Conservation (phyloP, 148 eudicot genomes). For the Chenopodium quinoa region DNA sequence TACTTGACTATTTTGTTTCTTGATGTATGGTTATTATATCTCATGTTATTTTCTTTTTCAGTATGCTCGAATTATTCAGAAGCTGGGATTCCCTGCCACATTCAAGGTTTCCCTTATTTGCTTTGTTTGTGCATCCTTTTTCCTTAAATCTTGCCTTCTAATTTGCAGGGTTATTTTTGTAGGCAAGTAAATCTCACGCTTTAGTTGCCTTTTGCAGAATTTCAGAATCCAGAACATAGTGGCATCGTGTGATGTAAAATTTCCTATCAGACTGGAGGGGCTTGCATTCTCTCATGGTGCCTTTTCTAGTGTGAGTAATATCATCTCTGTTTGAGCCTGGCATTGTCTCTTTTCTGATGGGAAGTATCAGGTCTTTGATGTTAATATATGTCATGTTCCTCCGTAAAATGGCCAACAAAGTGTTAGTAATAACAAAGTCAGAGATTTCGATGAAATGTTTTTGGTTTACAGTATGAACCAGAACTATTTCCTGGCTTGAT, state of each 20-base stretch:
- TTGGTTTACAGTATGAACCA: conserved; percentile 64
- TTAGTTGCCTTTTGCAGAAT: conserved; percentile 38
- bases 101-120: conserved; percentile 53
- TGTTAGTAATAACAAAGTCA: background rate
- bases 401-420: background rate
- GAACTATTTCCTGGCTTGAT: conserved; percentile 83
- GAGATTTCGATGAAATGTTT: background rate
- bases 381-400: conserved; percentile 4
- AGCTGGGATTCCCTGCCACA: conserved; percentile 72
- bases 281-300: conserved; percentile 61
- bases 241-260: conserved; percentile 72
- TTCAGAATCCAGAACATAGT: conserved; percentile 82
- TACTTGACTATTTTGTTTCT: too few species aligned
- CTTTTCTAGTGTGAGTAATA: conserved; percentile 62
- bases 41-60: conserved; percentile 27
- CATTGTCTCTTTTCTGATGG: background rate
- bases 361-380: background rate
- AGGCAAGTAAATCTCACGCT: background rate
- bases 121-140: background rate
- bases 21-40: background rate
- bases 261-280: conserved; percentile 74
- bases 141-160: background rate
- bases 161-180: background rate
- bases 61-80: conserved; percentile 80
- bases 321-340: background rate